Percentiles rank a stretch among this genome's conserved stretches.
These are phyloP conservation scores for Ilyonectria robusta DNA, from an alignment of 2,329 filamentous ascomycete genomes.

Conservation along the genomic window DNA sequence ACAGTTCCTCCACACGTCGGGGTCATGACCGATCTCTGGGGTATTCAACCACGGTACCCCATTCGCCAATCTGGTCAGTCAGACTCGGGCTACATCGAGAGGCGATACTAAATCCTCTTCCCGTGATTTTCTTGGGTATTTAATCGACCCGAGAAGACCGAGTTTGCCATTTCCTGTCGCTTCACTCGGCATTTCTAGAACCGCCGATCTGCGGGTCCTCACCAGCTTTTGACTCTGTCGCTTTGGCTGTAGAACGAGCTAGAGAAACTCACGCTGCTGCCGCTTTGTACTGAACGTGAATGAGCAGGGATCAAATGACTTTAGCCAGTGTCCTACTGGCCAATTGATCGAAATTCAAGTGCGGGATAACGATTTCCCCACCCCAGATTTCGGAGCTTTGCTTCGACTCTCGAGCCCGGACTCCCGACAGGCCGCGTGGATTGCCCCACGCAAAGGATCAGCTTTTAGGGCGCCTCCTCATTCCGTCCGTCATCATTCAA, in stretches of 20 bases:
- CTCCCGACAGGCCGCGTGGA: conserved; percentile 11
- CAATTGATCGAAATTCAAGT: background rate
- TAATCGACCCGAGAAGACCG: background rate
- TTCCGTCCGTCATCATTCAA: background rate
- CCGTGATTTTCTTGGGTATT: background rate
- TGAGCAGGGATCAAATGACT: background rate
- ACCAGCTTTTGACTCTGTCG: background rate
- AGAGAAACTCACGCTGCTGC: background rate
- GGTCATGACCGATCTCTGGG: conserved; percentile 18
- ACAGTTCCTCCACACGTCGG: conserved; percentile 16
- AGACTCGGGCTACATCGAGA: background rate
- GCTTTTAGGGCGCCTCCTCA: conserved; percentile 16
- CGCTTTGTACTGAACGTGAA: background rate
- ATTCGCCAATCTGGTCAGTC: conserved; percentile 24
- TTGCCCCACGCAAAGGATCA: conserved; percentile 12
- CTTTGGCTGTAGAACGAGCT: background rate
- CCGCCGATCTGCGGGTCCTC: background rate
- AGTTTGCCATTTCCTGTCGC: background rate
- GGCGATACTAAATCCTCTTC: background rate
- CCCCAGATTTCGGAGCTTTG: background rate
- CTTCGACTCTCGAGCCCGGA: background rate
- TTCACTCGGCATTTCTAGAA: background rate
- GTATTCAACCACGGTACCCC: background rate
- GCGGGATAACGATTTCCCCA: background rate
- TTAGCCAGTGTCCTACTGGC: background rate